A percentile compares a stretch with the other conserved stretches of the same genome.
Evolutionary conservation across 257 asterid genomes (phyloP).

Genomic region (Fraxinus cuspidata): DNA sequence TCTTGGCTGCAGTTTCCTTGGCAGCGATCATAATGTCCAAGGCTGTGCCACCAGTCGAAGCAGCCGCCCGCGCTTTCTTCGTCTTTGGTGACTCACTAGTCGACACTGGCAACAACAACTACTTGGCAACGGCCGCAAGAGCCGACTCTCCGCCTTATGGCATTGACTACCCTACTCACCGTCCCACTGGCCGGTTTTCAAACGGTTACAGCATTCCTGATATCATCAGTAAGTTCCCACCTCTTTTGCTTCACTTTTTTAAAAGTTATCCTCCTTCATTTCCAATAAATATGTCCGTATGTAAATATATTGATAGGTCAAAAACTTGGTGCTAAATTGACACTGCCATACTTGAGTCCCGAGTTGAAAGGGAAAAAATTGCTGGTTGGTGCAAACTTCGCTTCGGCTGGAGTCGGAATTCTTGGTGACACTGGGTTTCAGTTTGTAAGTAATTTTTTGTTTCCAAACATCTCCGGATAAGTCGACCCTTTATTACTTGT

Average conservation of each 20-base stretch:
- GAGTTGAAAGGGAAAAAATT: constrained; percentile 55
- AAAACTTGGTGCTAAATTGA: constrained; percentile 67
- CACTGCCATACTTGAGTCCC: constrained; percentile 65
- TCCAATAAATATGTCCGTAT: not conserved
- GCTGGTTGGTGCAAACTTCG: constrained; percentile 83
- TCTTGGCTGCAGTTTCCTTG: constrained; percentile 13
- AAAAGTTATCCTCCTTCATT: not conserved
- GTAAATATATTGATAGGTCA: constrained; percentile 42
- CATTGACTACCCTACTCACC: constrained; percentile 72
- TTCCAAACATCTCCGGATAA: too few species aligned
- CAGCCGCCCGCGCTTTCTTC: constrained; percentile 65
- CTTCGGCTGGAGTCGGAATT: constrained; percentile 86
- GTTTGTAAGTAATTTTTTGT: constrained; percentile 46
- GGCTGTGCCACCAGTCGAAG: constrained; percentile 32
- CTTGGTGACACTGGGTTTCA: constrained; percentile 83
- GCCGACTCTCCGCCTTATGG: constrained; percentile 87
- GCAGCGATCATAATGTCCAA: constrained; percentile 7
- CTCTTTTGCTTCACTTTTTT: not conserved
- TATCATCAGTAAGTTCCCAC: constrained; percentile 50
- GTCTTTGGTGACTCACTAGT: constrained; percentile 79
- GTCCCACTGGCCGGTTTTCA: constrained; percentile 77
- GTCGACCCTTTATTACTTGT: not conserved
- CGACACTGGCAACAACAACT: constrained; percentile 81
- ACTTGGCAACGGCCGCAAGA: constrained; percentile 60
- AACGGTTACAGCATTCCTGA: constrained; percentile 77